phyloP scores from a whole-genome alignment of 2,329 filamentous ascomycete species.

The Penicillium sp. region DNA sequence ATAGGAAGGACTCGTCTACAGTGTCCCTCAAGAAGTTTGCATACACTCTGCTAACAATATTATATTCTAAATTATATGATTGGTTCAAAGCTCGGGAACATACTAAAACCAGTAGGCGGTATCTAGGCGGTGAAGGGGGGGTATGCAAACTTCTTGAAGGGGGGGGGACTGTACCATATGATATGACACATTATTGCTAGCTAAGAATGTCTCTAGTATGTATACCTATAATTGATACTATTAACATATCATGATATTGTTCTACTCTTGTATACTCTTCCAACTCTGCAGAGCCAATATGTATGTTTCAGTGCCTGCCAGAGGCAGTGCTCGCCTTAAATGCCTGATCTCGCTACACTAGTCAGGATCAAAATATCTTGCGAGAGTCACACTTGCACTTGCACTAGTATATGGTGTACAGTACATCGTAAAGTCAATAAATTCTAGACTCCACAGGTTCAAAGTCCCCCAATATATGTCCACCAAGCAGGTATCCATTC shows the following conservation, averaged over 20 bases:
- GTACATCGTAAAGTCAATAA: not conserved
- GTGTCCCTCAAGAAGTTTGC: no score
- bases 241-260: not conserved
- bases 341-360: not conserved
- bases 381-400: not conserved
- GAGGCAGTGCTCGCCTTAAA: not conserved
- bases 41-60: no score
- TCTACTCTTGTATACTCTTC: not conserved
- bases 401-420: not conserved
- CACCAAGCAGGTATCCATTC: not conserved
- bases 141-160: no score
- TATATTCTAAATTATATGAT: no score
- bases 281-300: not conserved
- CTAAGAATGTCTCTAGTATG: not conserved
- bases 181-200: not conserved
- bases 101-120: no score
- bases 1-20: not conserved
- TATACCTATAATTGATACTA: not conserved
- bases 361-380: conserved; percentile 8
- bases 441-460: not conserved
- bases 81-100: no score
- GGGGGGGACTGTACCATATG: no score
- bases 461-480: not conserved
- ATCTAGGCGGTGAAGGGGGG: no score
- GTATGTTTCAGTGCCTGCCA: not conserved